Evolutionary conservation across 495 filamentous ascomycete species (phyloP), one percentile per base, ranked within the genome.

Genomic region (Penicillium maclennaniae): DNA sequence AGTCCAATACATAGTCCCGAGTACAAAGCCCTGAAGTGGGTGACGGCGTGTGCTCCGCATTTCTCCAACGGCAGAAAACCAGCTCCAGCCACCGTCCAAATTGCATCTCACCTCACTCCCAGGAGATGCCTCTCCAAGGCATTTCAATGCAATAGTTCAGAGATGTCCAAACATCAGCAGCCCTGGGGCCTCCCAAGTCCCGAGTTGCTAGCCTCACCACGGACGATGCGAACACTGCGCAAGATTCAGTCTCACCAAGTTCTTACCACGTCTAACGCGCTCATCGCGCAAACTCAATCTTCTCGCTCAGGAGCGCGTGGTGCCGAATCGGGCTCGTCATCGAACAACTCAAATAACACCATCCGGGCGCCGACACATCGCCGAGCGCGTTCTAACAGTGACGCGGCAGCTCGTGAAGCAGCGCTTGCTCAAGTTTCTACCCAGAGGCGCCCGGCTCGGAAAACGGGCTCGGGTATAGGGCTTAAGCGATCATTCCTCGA

Each of bases 341-440:
- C 51, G 59, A 51, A 48, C 47, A 59, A 39, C 56, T 48, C 51
- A 41, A 56, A 60, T 47, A 49, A 52, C 51, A 49, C 61, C 43
- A 54, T 59, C 51, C 66, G 45, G 55, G 54, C 56, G 43, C 65
- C 65, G 56, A 54, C 57, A 27, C 65, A 79, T 45, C 81, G 81
- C 48, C 78, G 87, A 59, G 78, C 76, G 41, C 79, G 88, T 62
- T 86, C 87, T 6, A 92, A 89, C 65, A 91, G 87, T 47, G 87
- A 91, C 69, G 83, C 86, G 21, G 73, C 72, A 14, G 47, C 67
- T 45, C 72, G 68, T 7, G 70, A 69, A 45, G 61, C 71, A 10
- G 69, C 71, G n/a, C 58, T 65, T 34, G 54, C 69, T 54, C 57
- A 58, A 19, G 45, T 21, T 28, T 45, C 53, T 54, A 63, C 70